Percentiles rank a stretch among this genome's conserved stretches.
phyloP scores from a whole-genome alignment of 371 early-diverging fungal genomes.

The Lichtheimia ornata region DNA sequence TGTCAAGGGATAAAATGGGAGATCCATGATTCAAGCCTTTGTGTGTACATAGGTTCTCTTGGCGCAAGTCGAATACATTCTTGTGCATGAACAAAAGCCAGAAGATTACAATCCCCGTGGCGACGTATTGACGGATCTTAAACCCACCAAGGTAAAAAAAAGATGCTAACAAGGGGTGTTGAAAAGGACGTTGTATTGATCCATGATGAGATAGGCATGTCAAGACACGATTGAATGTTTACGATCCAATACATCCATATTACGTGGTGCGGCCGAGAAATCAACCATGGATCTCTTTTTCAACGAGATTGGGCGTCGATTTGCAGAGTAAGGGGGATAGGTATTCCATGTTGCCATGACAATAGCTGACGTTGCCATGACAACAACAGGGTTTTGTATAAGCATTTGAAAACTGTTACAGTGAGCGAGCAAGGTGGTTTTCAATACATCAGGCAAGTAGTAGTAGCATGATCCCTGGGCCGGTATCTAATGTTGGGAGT shows the following conservation, averaged over 20 bases:
- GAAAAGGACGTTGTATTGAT: neutral
- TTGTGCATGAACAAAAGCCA: conserved; percentile 61
- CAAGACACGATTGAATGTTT: conserved; percentile 78
- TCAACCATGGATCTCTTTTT: conserved; percentile 89
- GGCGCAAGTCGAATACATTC: conserved; percentile 75
- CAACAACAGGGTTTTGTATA: conserved; percentile 59
- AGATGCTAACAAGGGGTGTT: neutral
- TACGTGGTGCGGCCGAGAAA: conserved; percentile 80
- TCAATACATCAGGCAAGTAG: conserved; percentile 76
- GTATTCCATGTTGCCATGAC: neutral
- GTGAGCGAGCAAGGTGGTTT: conserved; percentile 82
- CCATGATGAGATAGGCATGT: conserved; percentile 42
- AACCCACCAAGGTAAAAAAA: conserved; percentile 71
- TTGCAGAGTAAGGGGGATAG: conserved; percentile 68
- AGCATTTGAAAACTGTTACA: conserved; percentile 78
- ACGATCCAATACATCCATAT: conserved; percentile 70
- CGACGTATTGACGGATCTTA: conserved; percentile 49
- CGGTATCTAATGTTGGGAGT: neutral
- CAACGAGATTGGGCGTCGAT: conserved; percentile 82
- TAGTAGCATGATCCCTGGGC: neutral
- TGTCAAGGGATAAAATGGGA: neutral
- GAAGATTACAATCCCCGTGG: conserved; percentile 72
- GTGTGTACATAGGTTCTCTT: conserved; percentile 54
- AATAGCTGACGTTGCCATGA: neutral
- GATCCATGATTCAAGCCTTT: neutral